These are phyloP conservation scores for Trametes polyzona DNA, from an alignment of 1,284 basidiomycete species.

Conservation along the genomic window DNA sequence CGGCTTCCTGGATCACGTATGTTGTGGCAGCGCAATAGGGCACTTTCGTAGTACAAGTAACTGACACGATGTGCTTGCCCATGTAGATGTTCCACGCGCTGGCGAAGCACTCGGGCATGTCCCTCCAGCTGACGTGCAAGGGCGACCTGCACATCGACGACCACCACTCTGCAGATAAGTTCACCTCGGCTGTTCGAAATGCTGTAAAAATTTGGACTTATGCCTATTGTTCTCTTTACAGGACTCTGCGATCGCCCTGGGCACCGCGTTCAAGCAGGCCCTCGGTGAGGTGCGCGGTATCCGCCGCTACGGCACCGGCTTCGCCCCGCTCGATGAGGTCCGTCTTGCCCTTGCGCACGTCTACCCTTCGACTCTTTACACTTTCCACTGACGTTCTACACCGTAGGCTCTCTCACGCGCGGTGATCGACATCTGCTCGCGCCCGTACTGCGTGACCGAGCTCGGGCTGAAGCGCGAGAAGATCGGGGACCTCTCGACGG, in stretches of 20 bases:
- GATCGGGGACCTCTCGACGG: constrained; percentile 94
- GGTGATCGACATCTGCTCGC: constrained; percentile 97
- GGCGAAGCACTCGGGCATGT: constrained; percentile 94
- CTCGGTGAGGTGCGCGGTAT: constrained; percentile 96
- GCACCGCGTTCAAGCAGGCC: constrained; percentile 94
- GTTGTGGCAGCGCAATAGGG: no score
- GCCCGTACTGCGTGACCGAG: constrained; percentile 94
- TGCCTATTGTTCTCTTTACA: constrained; percentile 50
- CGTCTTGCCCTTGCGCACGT: constrained; percentile 23
- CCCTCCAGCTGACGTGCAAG: constrained; percentile 86
- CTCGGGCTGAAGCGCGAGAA: constrained; percentile 93
- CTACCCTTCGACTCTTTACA: not conserved
- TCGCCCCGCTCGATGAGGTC: constrained; percentile 97
- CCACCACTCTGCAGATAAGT: constrained; percentile 97
- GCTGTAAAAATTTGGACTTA: constrained; percentile 20
- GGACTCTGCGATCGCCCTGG: constrained; percentile 92
- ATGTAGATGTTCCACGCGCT: constrained; percentile 92
- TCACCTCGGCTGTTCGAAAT: constrained; percentile 27
- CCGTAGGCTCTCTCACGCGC: constrained; percentile 87
- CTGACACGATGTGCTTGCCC: not conserved
- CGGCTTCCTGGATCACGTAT: constrained; percentile 96
- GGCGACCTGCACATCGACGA: constrained; percentile 99
- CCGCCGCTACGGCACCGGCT: constrained; percentile 93
- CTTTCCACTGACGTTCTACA: constrained; percentile 8
- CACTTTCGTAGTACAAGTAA: not conserved